Evolutionary conservation across 306 rosid species (phyloP).

Genomic region (Carpinus fangiana): DNA sequence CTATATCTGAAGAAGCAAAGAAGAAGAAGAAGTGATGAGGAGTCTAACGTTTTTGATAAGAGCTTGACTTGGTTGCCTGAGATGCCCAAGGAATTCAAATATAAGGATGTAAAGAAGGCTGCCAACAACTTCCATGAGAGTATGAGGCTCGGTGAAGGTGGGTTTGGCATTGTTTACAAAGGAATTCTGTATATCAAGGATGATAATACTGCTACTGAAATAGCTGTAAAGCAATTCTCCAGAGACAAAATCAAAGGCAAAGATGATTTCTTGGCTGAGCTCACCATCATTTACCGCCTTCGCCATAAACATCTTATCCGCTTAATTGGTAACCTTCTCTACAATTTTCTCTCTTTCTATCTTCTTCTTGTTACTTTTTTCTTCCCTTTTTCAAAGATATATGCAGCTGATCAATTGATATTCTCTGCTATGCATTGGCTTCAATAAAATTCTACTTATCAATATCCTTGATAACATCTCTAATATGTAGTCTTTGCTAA

Average conservation of each 20-base stretch:
- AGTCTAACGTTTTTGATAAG: slow-evolving; percentile 29
- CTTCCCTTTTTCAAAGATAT: background rate
- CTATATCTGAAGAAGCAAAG: slow-evolving; percentile 29
- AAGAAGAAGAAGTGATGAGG: slow-evolving; percentile 23
- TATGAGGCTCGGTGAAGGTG: slow-evolving; percentile 51
- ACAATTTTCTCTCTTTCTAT: background rate
- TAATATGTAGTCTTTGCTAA: background rate
- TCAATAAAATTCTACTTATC: background rate
- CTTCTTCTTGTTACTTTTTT: background rate
- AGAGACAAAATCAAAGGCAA: slow-evolving; percentile 43
- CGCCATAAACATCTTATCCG: slow-evolving; percentile 59
- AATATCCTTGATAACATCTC: background rate
- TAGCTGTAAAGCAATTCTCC: slow-evolving; percentile 52
- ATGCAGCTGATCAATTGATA: background rate
- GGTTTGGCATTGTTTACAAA: slow-evolving; percentile 53
- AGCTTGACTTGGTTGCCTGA: slow-evolving; percentile 44
- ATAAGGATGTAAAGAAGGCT: slow-evolving; percentile 45
- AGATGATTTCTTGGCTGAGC: slow-evolving; percentile 58
- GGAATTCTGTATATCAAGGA: slow-evolving; percentile 37
- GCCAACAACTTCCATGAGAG: slow-evolving; percentile 44
- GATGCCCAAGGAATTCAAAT: slow-evolving; percentile 49
- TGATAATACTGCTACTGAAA: slow-evolving; percentile 15
- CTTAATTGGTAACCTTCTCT: slow-evolving; percentile 35
- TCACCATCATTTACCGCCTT: slow-evolving; percentile 57
- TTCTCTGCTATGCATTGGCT: background rate